A percentile compares a stretch with the other conserved stretches of the same genome.
Evolutionary conservation across 176 grass and related monocot genomes (phyloP).

Genomic region (Ensete ventricosum): DNA sequence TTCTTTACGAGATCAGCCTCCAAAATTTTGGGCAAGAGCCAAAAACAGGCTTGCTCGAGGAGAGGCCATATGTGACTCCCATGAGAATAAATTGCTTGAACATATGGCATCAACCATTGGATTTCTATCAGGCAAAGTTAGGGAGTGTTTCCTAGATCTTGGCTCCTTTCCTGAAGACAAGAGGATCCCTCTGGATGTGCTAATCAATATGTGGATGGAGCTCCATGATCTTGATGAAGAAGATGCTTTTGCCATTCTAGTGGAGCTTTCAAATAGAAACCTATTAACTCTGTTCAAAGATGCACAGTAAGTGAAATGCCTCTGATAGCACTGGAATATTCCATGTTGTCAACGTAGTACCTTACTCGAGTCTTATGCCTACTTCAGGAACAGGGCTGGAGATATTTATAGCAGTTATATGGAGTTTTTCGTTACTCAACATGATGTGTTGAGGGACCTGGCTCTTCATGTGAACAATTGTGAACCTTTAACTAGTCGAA

Average conservation of each 20-base stretch:
- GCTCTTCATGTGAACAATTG: conserved; percentile 64
- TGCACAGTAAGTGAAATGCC: conserved; percentile 59
- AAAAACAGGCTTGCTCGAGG: conserved; percentile 79
- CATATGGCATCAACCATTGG: conserved; percentile 80
- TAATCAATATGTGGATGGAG: conserved; percentile 98
- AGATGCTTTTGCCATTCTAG: conserved; percentile 79
- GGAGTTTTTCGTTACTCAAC: conserved; percentile 76
- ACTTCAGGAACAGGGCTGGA: conserved; percentile 68
- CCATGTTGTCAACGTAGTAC: background rate
- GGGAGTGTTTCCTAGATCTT: conserved; percentile 90
- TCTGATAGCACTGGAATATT: conserved; percentile 1
- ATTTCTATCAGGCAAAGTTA: conserved; percentile 55
- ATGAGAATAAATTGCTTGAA: conserved; percentile 80
- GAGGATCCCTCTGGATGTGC: conserved; percentile 81
- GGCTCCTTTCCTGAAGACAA: conserved; percentile 96
- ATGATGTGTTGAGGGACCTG: conserved; percentile 94
- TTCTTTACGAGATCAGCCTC: conserved; percentile 65
- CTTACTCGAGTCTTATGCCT: conserved; percentile 16
- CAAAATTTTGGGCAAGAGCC: conserved; percentile 92
- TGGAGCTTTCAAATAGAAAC: conserved; percentile 79
- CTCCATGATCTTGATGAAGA: conserved; percentile 81
- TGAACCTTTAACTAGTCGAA: conserved; percentile 51
- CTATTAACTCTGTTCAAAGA: conserved; percentile 87
- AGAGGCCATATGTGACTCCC: conserved; percentile 71
- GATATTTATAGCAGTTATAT: conserved; percentile 86